Evolutionary conservation across 805 yeast genomes (phyloP), one percentile per base, ranked within the genome.

Genomic region (Candida palmyrensis): DNA sequence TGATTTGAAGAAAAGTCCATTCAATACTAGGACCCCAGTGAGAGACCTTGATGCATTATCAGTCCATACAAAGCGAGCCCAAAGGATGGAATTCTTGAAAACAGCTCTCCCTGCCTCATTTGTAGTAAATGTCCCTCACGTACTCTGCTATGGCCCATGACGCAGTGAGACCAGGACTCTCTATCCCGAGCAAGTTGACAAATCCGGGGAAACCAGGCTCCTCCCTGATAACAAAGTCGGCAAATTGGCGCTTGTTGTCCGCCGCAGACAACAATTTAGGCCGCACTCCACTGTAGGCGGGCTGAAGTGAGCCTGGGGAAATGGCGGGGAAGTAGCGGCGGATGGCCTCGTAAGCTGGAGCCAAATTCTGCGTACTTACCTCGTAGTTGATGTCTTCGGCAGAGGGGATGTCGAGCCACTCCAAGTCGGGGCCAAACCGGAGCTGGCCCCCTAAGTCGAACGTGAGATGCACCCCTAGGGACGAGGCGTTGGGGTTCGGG

Each of bases 81-180:
- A n/a, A n/a, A n/a, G n/a, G n/a, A n/a, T n/a, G n/a, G n/a, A n/a
- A n/a, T n/a, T n/a, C n/a, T n/a, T n/a, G n/a, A n/a, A n/a, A n/a
- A n/a, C n/a, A n/a, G n/a, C n/a, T n/a, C n/a, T n/a, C n/a, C n/a
- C n/a, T 26, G 26, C 10, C 6, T 25, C 35, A 42, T 18, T 38
- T 39, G 33, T 48, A 48, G 33, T 49, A 60, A 3, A 62, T 44
- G 16, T 53, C 48, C 22, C 47, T 42, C 6, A 88, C 95, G 46
- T 82, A 70, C 47, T 80, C 82, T 0, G 79, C 96, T 37, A 88
- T 86, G 0, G 90, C 95, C 77, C 85, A 63, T 3, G 88, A 66
- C 0, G 92, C 59, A 2, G 97, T 88, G 37, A 88, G 63, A 0
- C 96, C 96, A 0, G 97, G 97, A 47, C 92, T 82, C 52, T 88